phyloP scores from a whole-genome alignment of 805 yeast genomes.

The Yarrowia bubula region DNA sequence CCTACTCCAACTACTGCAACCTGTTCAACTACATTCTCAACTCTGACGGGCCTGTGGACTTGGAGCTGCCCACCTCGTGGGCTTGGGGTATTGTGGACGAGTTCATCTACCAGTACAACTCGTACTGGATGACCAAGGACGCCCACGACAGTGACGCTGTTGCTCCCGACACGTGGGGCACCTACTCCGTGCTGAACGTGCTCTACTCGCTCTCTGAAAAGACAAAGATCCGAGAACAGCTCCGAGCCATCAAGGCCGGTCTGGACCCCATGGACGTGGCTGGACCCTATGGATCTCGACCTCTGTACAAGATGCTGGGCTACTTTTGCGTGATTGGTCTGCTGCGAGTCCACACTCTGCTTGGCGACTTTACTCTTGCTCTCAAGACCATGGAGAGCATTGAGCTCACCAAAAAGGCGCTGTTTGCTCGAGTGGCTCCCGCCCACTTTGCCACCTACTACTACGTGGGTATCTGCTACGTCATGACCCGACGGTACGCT shows the following conservation, averaged over 20 bases:
- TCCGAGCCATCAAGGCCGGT: slow-evolving; percentile 39
- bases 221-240: slow-evolving; percentile 44
- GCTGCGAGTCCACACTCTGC: slow-evolving; percentile 49
- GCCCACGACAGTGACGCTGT: slow-evolving; percentile 40
- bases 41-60: slow-evolving; percentile 46
- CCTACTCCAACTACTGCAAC: slow-evolving; percentile 51
- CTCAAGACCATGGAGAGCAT: slow-evolving; percentile 50
- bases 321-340: slow-evolving; percentile 51
- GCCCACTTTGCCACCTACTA: slow-evolving; percentile 53
- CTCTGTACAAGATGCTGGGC: slow-evolving; percentile 48
- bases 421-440: slow-evolving; percentile 48
- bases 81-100: slow-evolving; percentile 54
- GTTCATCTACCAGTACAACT: slow-evolving; percentile 52
- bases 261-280: slow-evolving; percentile 40
- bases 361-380: slow-evolving; percentile 52
- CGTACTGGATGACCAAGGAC: slow-evolving; percentile 45
- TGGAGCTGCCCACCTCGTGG: slow-evolving; percentile 51
- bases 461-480: slow-evolving; percentile 51
- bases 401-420: slow-evolving; percentile 49
- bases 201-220: slow-evolving; percentile 48
- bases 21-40: slow-evolving; percentile 48
- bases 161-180: slow-evolving; percentile 47
- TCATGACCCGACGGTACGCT: slow-evolving; percentile 51
- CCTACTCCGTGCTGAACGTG: slow-evolving; percentile 50
- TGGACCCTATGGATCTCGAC: slow-evolving; percentile 46